Evolutionary conservation across 805 yeast species (phyloP), one percentile per base, ranked within the genome.

Genomic region (Kodamaea neixiangensis): DNA sequence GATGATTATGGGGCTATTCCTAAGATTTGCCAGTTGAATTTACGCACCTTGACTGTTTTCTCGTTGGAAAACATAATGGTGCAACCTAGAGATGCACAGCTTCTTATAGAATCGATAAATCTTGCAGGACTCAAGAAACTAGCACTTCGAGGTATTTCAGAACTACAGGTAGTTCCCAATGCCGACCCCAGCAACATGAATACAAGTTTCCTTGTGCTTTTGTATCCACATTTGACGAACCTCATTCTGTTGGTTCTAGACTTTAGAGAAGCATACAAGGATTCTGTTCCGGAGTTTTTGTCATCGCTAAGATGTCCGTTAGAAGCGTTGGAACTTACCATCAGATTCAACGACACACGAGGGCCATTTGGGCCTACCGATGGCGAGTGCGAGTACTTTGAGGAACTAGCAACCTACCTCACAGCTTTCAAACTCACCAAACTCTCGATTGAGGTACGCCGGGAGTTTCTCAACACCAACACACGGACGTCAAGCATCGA

Each of bases 391-490:
- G 46, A 43, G 3, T 47, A 38, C 34, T 47, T 47, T 29, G 50
- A 42, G 42, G 13, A 11, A 6, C n/a, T 47, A 15, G 50, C 46
- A 3, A 21, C 34, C 7, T 25, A 22, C 4, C 25, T 47, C 9
- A 7, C 46, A 5, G 20, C 15, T 53, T 61, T 31, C 62, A 63
- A 64, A 51, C 52, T 77, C 34, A 53, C 48, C 14, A 69, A 67
- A 40, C 63, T 78, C 1, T 69, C 79, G 1, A 39, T 79, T 18
- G 79, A 75, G 47, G 61, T 78, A 3, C 66, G 68, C 49, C 70
- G 68, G 33, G 81, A 76, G 46, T 42, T 44, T 7, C 17, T 37
- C 31, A 44, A 37, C 25, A n/a, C 19, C 15, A 21, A 25, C 20
- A 18, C 43, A 4, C 22, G 43, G 14, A 38, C 49, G 2, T 29